Conservation (phyloP, 2,329 filamentous ascomycete genomes). For the Colletotrichum sojae region DNA sequence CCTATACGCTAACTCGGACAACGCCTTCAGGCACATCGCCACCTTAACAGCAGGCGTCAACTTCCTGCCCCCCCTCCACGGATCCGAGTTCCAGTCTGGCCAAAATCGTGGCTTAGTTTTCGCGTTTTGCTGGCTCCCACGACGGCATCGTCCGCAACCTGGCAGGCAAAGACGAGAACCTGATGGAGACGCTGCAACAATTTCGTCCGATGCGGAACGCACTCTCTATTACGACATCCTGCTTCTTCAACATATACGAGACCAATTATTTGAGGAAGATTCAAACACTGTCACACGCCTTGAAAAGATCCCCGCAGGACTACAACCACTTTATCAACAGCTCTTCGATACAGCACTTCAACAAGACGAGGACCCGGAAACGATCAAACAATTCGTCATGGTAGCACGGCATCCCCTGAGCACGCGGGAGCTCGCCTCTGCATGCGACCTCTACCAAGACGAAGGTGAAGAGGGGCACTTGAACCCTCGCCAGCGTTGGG, state of each 20-base stretch:
- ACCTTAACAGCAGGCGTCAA: constrained; percentile 34
- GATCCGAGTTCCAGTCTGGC: constrained; percentile 36
- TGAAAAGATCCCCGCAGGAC: constrained; percentile 9
- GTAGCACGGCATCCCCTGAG: background rate
- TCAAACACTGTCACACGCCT: background rate
- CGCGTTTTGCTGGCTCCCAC: constrained; percentile 39
- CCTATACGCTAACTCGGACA: constrained; percentile 37
- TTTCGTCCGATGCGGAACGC: constrained; percentile 40
- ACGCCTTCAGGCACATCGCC: constrained; percentile 29
- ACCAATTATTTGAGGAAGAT: constrained; percentile 40
- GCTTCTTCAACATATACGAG: constrained; percentile 42
- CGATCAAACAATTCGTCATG: background rate
- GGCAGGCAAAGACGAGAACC: constrained; percentile 31
- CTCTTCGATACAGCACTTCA: constrained; percentile 2
- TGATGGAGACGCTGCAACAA: constrained; percentile 41
- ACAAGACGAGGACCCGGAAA: background rate
- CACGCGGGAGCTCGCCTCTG: constrained; percentile 7
- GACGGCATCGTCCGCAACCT: constrained; percentile 39
- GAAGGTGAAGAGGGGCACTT: constrained; percentile 3
- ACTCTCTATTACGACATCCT: constrained; percentile 31
- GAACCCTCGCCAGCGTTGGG: too few relatives aligned
- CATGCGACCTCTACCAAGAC: constrained; percentile 2
- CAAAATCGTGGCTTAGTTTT: constrained; percentile 22
- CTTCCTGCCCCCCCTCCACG: constrained; percentile 41
- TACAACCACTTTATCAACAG: background rate